Conservation (phyloP, 208 protist genomes). For the Borovskyia barvae region DNA sequence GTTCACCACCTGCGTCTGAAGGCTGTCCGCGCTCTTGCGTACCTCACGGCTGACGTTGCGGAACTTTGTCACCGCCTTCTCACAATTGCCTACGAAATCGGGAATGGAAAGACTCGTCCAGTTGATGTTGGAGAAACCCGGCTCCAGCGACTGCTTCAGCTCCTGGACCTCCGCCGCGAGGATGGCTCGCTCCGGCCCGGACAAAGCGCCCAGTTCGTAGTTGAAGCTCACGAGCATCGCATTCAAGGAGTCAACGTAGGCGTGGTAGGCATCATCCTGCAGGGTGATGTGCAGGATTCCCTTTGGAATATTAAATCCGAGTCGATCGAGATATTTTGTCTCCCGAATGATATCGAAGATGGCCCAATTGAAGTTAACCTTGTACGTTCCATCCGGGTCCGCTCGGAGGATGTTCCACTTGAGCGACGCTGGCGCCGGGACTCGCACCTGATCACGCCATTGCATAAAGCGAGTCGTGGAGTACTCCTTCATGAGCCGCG, state of each 20-base stretch:
- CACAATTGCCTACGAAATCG: constrained; percentile 94
- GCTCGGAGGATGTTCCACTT: constrained; percentile 89
- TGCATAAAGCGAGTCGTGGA: constrained; percentile 86
- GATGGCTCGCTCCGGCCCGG: constrained; percentile 91
- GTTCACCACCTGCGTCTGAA: constrained; percentile 92
- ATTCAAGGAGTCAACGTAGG: constrained; percentile 94
- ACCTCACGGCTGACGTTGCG: constrained; percentile 94
- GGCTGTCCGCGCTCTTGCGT: constrained; percentile 94
- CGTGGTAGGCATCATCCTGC: constrained; percentile 97
- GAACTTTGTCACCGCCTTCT: constrained; percentile 95
- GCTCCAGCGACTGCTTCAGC: constrained; percentile 88
- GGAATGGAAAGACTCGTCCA: constrained; percentile 98
- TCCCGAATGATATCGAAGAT: constrained; percentile 96
- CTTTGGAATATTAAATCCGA: constrained; percentile 96
- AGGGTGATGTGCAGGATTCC: constrained; percentile 96
- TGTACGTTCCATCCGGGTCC: constrained; percentile 66
- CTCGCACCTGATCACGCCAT: constrained; percentile 91
- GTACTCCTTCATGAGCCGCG: constrained; percentile 94
- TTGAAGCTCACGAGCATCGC: constrained; percentile 93
- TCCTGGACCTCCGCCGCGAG: constrained; percentile 86
- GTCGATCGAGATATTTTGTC: constrained; percentile 96
- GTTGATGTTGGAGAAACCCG: constrained; percentile 96
- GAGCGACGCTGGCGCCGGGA: constrained; percentile 82
- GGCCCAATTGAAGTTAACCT: constrained; percentile 94
- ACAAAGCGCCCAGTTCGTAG: constrained; percentile 76